Evolutionary conservation across 2,329 filamentous ascomycete genomes (phyloP), one percentile per base, ranked within the genome.

Genomic region (Scedosporium aurantiacum): DNA sequence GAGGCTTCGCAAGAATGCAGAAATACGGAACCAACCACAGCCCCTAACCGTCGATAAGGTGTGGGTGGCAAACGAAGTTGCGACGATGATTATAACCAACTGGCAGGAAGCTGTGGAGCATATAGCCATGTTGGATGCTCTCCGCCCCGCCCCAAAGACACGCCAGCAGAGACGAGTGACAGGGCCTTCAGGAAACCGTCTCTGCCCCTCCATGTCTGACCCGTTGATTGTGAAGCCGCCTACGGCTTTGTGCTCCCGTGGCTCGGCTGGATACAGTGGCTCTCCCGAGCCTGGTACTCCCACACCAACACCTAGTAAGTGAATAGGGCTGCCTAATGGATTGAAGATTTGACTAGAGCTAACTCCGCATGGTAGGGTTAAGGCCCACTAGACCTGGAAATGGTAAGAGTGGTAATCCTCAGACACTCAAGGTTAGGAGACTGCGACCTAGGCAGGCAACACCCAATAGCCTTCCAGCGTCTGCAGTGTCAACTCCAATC

Each of bases 91-190:
- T 4, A 82, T 88, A 57, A 74, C 79, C 1, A 79, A 87, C 64
- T 89, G 86, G 86, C 75, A 81, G 62, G 83, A 86, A 2, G 76
- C 87, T 10, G 82, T 86, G 52, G 75, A 78, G 45, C 81, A 88
- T 62, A 79, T 88, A 75, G 80, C 74, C 62, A 77, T 73, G 50
- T 67, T 86, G 1, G 55, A 57, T 5, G 40, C 28, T 27, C 41
- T 61, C 8, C 54, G 37, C 4, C 60, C 60, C 6, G 41, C 47
- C n/a, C 25, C 21, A 6, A 60, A 50, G 23, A 18, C 23, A 12
- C 28, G 8, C 16, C 6, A n/a, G 10, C 16, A 10, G 16, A 37
- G 23, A 25, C 41, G 52, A 37, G 32, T 16, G 23, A 18, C 57
- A 27, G 16, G n/a, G 21, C 21, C 41, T n/a, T 12, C 41, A 14